These are phyloP conservation scores for Fusarium torulosum DNA, from an alignment of 2,329 filamentous ascomycete genomes.

Conservation along the genomic window DNA sequence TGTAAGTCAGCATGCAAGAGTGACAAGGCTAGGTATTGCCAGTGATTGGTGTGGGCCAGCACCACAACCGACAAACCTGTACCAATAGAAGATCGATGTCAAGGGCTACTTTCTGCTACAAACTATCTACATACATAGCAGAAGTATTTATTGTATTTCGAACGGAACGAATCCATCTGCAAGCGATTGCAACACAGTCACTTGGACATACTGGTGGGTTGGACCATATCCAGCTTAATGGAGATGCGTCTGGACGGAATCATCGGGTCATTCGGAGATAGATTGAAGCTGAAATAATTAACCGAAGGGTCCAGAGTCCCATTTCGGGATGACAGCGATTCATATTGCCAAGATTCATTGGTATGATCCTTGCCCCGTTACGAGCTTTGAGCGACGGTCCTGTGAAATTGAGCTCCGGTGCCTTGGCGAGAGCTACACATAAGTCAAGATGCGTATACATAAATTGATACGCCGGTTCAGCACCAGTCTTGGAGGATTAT, in stretches of 20 bases:
- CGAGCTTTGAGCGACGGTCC: background rate
- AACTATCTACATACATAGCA: background rate
- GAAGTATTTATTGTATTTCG: background rate
- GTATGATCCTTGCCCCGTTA: slow-evolving; percentile 6
- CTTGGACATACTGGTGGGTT: slow-evolving; percentile 1
- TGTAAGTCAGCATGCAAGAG: slow-evolving; percentile 12
- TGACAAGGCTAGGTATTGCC: too few relatives aligned
- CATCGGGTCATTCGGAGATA: slow-evolving; percentile 33
- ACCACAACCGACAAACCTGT: background rate
- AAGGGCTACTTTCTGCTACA: background rate
- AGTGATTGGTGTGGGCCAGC: background rate
- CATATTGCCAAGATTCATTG: slow-evolving; percentile 22
- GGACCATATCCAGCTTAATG: background rate
- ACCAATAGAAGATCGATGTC: background rate
- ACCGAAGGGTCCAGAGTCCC: background rate
- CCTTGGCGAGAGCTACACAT: background rate
- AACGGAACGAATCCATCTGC: background rate
- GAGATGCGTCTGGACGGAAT: slow-evolving; percentile 6
- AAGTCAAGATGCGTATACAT: background rate
- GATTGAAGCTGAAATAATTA: background rate
- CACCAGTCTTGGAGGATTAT: too few relatives aligned
- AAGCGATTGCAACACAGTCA: background rate
- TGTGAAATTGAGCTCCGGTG: too few relatives aligned
- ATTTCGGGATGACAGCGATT: slow-evolving; percentile 1
- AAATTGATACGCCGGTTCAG: too few relatives aligned